Evolutionary conservation across 805 yeast species (phyloP), one percentile per base, ranked within the genome.

Genomic region (Zygoascus biomembranicola): DNA sequence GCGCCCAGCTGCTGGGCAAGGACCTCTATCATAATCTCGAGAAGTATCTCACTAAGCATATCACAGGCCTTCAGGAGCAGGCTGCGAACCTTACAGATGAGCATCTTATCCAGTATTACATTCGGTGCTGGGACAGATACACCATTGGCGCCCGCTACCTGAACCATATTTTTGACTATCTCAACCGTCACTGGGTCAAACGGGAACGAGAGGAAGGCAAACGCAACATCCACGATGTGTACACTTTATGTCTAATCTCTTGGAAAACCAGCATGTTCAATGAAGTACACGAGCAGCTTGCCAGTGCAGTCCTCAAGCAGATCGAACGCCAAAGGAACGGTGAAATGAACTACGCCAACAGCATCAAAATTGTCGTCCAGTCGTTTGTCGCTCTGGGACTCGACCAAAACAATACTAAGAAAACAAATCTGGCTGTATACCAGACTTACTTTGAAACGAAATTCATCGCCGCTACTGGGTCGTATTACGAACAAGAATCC

Each of bases 131-230:
- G 97, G 82, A 82, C 58, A 79, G 98, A 56, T 94, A 79, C 67
- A 81, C 95, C 20, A 82, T 88, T 51, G 98, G 98, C 28, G 95
- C 98, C 1, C 86, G 90, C 14, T 87, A 88, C 69, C 72, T 94
- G 67, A 90, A 89, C 68, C 94, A 95, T 66, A 90, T 95, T 5
- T 87, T 94, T 64, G 97, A 92, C 67, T 94, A 94, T 69, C 82
- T 94, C 79, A 94, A 94, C 69, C 79, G 98, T 57, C 94, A 92
- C 70, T 94, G 99, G 99, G 97, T 95, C 45, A 87, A 86, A 61
- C 90, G 95, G 65, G 98, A 92, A 69, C 79, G 98, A 64, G 85
- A 89, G 44, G 97, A 92, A 66, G 97, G 97, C 16, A 81, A 88
- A 63, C 78, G 90, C 58, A 90, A 88, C 63, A 83, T 94, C 47